Evolutionary conservation across 192 early-diverging fungal species (phyloP), one percentile per base, ranked within the genome.

Genomic region (Gonapodya sp.): DNA sequence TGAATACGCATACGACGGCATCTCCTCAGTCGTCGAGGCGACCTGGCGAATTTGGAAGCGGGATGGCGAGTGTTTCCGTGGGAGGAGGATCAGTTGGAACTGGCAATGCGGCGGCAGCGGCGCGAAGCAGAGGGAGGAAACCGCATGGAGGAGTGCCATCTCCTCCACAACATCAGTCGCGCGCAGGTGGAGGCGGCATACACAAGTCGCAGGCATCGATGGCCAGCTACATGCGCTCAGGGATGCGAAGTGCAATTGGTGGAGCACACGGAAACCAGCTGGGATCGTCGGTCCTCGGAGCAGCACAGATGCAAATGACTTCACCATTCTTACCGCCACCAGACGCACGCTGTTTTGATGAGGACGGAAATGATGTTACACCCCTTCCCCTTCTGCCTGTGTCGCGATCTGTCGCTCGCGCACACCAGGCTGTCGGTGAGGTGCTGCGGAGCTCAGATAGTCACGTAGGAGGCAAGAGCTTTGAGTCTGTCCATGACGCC

Each of bases 301-400:
- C 46, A 64, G 8, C 46, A 24, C 46, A 64, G 46, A 8, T 64
- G 8, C 8, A 8, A 8, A 24, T 24, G 8, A 64, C 46, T 16
- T 8, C 46, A 64, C 46, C 46, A 24, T 24, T 64, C 46, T 64
- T 64, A 24, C 46, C 46, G 46, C 46, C 46, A 24, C 46, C 46
- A 24, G 46, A 64, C 46, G 46, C 46, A 24, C 8, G 24, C 8
- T 64, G 46, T 1, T 77, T 86, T 16, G 90, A 91, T 73, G 88
- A 89, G 74, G 85, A 91, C 14, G 90, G 90, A 30, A 87, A 89
- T 64, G 90, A 91, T 80, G 90, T 91, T 16, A 91, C 90, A 0
- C 90, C 90, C 1, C 64, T 87, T 36, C 85, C 88, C 18, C 81
- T 88, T 34, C 73, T 83, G 46, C 46, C 46, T 24, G 46, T 64